phyloP scores from a whole-genome alignment of 257 asterid species.

The Petunia secreta region DNA sequence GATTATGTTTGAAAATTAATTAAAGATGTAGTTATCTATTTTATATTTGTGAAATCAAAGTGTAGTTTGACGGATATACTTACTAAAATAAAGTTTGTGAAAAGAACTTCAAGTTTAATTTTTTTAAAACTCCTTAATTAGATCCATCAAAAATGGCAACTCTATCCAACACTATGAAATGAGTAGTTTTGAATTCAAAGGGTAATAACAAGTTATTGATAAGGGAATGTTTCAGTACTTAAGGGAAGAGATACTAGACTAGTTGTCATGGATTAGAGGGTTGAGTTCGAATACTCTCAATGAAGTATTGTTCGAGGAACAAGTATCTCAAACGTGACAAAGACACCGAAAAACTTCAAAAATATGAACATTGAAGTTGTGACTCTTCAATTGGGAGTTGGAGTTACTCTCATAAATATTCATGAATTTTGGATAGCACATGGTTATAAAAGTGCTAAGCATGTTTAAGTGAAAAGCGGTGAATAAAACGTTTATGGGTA shows the following conservation, averaged over 20 bases:
- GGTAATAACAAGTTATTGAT: background rate
- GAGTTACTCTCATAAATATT: too few relatives aligned
- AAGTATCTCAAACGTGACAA: too few relatives aligned
- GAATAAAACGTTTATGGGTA: too few relatives aligned
- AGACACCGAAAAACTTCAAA: too few relatives aligned
- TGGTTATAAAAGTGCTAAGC: too few relatives aligned
- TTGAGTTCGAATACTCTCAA: too few relatives aligned
- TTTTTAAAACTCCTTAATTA: background rate
- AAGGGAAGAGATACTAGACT: background rate
- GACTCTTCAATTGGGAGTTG: too few relatives aligned
- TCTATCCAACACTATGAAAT: background rate
- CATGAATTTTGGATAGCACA: too few relatives aligned
- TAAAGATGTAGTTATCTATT: background rate
- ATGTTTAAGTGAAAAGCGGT: too few relatives aligned
- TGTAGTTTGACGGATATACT: background rate
- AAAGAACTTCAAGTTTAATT: background rate
- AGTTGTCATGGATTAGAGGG: too few relatives aligned
- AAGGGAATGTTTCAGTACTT: background rate
- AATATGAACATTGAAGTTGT: too few relatives aligned
- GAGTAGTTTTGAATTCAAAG: background rate
- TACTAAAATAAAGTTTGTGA: background rate
- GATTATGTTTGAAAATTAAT: background rate
- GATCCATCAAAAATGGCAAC: background rate
- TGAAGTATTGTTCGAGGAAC: too few relatives aligned
- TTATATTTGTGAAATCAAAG: background rate